A percentile compares a stretch with the other conserved stretches of the same genome.
These are phyloP conservation scores for Pseudogymnoascus sp. DNA, from an alignment of 2,329 filamentous ascomycete genomes.

Conservation along the genomic window DNA sequence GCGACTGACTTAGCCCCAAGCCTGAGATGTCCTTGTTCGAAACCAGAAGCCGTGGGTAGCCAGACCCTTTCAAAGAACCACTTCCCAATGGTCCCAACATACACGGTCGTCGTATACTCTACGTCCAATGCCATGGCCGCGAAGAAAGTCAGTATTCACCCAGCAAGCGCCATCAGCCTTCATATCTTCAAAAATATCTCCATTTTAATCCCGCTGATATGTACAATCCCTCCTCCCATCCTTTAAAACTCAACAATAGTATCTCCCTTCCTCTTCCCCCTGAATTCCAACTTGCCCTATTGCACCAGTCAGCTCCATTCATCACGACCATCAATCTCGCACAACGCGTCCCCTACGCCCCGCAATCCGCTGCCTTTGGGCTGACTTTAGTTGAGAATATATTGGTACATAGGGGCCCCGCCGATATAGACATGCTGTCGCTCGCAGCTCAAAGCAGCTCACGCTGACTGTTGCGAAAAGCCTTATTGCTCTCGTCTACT, in stretches of 20 bases:
- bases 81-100: background rate
- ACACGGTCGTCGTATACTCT: background rate
- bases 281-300: conserved; percentile 81
- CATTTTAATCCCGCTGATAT: conserved; percentile 29
- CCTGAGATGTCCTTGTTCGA: background rate
- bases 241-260: conserved; percentile 68
- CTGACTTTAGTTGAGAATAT: too few relatives aligned
- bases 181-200: background rate
- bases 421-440: too few relatives aligned
- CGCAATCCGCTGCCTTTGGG: background rate
- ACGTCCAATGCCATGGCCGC: background rate
- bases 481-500: too few relatives aligned
- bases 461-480: too few relatives aligned
- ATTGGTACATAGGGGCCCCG: too few relatives aligned
- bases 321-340: background rate
- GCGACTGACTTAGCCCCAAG: background rate
- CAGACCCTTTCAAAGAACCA: background rate
- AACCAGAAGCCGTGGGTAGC: background rate
- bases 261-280: conserved; percentile 84
- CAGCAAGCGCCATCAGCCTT: background rate
- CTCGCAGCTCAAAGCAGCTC: too few relatives aligned
- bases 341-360: background rate
- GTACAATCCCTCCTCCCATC: conserved; percentile 31
- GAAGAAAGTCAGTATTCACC: background rate
- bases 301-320: conserved; percentile 16